Conservation (phyloP, 148 eudicot genomes). For the Euryodendron excelsum region DNA sequence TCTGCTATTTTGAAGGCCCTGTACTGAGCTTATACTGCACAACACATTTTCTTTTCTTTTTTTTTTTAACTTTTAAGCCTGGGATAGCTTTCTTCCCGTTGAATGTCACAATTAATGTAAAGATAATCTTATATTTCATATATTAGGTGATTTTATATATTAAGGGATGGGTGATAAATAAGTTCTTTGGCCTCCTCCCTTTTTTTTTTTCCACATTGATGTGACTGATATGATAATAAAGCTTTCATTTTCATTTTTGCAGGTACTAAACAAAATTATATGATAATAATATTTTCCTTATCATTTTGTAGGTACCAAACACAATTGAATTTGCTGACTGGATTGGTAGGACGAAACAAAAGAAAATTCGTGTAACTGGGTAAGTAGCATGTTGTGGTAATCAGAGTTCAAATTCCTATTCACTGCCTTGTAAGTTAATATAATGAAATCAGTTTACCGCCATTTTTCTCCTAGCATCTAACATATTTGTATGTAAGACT, state of each 20-base stretch:
- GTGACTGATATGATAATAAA: neutral
- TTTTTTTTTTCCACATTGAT: neutral
- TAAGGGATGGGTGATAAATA: neutral
- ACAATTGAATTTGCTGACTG: slow-evolving; percentile 98
- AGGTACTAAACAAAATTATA: neutral
- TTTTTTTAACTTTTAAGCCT: neutral
- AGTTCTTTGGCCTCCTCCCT: neutral
- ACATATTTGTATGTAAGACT: neutral
- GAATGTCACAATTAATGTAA: neutral
- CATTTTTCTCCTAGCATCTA: neutral
- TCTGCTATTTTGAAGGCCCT: slow-evolving; percentile 1
- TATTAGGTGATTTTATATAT: neutral
- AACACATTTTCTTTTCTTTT: neutral
- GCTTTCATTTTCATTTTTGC: neutral
- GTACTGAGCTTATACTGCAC: neutral
- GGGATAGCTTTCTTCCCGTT: neutral
- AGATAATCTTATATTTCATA: neutral
- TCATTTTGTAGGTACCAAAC: slow-evolving; percentile 75
- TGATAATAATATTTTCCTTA: slow-evolving; percentile 1
- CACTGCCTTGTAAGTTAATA: neutral
- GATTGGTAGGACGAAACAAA: slow-evolving; percentile 96
- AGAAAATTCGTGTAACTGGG: slow-evolving; percentile 90
- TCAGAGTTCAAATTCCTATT: slow-evolving; percentile 8
- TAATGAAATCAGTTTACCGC: neutral
- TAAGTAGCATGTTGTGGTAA: slow-evolving; percentile 38